A percentile compares a stretch with the other conserved stretches of the same genome.
Evolutionary conservation across 768 basidiomycete genomes (phyloP).

Genomic region (Leccinum arenicola): DNA sequence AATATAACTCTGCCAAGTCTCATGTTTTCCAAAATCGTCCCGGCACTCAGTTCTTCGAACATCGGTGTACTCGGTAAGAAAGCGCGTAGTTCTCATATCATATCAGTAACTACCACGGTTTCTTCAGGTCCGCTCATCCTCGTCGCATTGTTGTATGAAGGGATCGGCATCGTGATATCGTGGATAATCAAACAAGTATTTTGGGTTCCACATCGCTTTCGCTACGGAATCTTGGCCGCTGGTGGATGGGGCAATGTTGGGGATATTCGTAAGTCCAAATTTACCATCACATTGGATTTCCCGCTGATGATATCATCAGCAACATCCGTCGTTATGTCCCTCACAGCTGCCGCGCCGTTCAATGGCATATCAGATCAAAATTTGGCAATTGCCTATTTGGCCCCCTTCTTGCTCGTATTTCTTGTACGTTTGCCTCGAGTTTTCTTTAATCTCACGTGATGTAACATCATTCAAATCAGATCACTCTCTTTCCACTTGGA

Average conservation of each 20-base stretch:
- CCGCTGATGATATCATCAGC: slow-evolving; percentile 36
- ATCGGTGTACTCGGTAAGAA: slow-evolving; percentile 49
- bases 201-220: slow-evolving; percentile 77
- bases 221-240: slow-evolving; percentile 66
- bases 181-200: slow-evolving; percentile 59
- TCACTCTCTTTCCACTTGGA: slow-evolving; percentile 66
- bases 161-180: slow-evolving; percentile 50
- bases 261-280: slow-evolving; percentile 55
- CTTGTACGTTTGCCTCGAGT: slow-evolving; percentile 37
- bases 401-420: slow-evolving; percentile 59
- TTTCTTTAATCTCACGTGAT: background rate
- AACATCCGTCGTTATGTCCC: slow-evolving; percentile 60
- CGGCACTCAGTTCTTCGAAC: slow-evolving; percentile 59
- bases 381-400: slow-evolving; percentile 64
- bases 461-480: slow-evolving; percentile 28
- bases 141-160: slow-evolving; percentile 58
- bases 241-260: slow-evolving; percentile 70
- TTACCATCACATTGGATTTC: background rate
- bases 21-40: slow-evolving; percentile 71
- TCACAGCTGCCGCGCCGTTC: slow-evolving; percentile 63
- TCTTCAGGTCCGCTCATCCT: slow-evolving; percentile 58
- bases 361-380: slow-evolving; percentile 53
- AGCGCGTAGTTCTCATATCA: background rate
- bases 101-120: background rate
- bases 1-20: slow-evolving; percentile 63